Evolutionary conservation across 768 basidiomycete species (phyloP).

Genomic region (Xerocomus spinulosus): DNA sequence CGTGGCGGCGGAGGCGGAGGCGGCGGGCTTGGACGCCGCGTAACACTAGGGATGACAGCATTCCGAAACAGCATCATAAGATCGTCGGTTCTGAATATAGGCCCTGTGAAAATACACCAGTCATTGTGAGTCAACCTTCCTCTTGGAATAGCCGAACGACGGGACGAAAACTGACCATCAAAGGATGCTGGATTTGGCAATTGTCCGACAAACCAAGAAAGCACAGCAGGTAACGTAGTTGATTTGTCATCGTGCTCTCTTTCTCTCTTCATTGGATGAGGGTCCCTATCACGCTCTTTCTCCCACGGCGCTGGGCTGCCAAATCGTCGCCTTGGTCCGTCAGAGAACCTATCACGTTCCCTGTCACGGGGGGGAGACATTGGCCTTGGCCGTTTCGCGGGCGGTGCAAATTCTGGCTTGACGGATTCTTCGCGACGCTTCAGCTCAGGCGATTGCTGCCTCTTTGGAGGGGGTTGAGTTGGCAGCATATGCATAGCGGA

Average conservation of each 20-base stretch:
- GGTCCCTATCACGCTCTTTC: constrained; percentile 42
- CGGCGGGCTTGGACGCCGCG: constrained; percentile 48
- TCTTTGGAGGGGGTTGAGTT: constrained; percentile 22
- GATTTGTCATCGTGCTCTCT: constrained; percentile 46
- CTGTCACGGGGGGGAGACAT: constrained; percentile 47
- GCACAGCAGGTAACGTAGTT: constrained; percentile 48
- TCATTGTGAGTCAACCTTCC: constrained; percentile 10
- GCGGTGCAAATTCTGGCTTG: constrained; percentile 36
- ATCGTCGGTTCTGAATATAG: constrained; percentile 86
- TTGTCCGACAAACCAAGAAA: constrained; percentile 82
- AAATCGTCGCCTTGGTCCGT: constrained; percentile 36
- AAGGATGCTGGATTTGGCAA: constrained; percentile 71
- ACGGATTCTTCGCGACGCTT: constrained; percentile 42
- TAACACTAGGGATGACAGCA: constrained; percentile 70
- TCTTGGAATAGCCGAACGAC: constrained; percentile 9
- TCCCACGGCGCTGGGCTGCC: constrained; percentile 41
- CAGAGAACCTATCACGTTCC: constrained; percentile 43
- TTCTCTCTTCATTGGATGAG: constrained; percentile 36
- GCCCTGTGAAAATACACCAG: constrained; percentile 51
- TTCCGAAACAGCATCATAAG: constrained; percentile 80
- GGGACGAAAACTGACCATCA: constrained; percentile 63
- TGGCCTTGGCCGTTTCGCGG: constrained; percentile 42
- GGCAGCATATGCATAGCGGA: constrained; percentile 26
- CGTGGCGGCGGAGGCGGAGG: constrained; percentile 52
- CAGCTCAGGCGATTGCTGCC: constrained; percentile 32